Conservation (phyloP, 257 asterid genomes). For the Gynochthodes officinalis region DNA sequence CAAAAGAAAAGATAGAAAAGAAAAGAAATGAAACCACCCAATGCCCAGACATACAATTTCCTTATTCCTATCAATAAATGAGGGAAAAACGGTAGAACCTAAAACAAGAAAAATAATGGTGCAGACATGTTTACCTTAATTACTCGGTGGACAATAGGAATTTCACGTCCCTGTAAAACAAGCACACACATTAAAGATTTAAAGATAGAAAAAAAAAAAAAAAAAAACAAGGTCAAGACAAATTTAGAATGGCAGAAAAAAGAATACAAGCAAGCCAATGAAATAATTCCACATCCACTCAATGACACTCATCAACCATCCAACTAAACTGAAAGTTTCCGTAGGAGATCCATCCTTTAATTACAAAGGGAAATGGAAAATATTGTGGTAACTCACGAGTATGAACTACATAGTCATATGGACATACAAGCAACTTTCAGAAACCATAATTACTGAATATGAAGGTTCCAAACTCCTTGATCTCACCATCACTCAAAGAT, state of each 20-base stretch:
- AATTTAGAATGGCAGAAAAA: not conserved
- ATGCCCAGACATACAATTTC: not conserved
- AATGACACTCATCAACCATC: not conserved
- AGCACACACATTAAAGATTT: conserved; percentile 6
- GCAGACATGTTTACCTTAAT: conserved; percentile 59
- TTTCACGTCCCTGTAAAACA: conserved; percentile 85
- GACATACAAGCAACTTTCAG: not conserved
- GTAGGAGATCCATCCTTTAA: not conserved
- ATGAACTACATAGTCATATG: not conserved
- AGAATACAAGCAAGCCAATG: not conserved
- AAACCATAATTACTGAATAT: not conserved
- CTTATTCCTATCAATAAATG: conserved; percentile 11
- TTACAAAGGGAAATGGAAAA: not conserved
- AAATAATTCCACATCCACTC: not conserved
- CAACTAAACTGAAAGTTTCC: not conserved
- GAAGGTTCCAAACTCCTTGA: not conserved
- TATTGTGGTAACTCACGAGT: not conserved
- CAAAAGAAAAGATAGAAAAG: not conserved
- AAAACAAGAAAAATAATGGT: conserved; percentile 1
- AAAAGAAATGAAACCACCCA: not conserved
- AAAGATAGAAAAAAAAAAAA: not conserved
- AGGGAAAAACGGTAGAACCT: not conserved
- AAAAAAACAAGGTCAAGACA: conserved; percentile 3
- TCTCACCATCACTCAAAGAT: not conserved
- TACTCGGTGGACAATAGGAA: conserved; percentile 98